phyloP scores from a whole-genome alignment of 2,329 filamentous ascomycete genomes.

The Magnaporthales sp. region DNA sequence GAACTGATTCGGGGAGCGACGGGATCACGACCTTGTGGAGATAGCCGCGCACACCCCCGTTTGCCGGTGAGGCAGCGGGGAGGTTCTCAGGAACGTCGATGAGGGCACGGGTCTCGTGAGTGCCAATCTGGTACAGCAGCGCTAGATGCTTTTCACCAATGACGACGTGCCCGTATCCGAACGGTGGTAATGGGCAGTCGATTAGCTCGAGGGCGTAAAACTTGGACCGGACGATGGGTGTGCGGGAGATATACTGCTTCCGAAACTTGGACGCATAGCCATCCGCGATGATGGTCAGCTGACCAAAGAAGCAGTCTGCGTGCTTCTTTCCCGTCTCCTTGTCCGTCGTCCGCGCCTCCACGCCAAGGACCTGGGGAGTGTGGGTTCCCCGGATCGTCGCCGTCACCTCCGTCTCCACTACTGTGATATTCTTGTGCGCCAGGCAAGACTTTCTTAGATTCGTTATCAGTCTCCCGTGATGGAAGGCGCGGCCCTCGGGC shows the following conservation, averaged over 20 bases:
- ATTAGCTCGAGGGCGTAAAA: slow-evolving; percentile 93
- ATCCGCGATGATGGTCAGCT: slow-evolving; percentile 82
- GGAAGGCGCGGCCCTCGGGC: slow-evolving; percentile 74
- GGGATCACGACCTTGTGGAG: slow-evolving; percentile 70
- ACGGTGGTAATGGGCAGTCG: slow-evolving; percentile 69
- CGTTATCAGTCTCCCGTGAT: slow-evolving; percentile 89
- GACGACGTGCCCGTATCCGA: slow-evolving; percentile 77
- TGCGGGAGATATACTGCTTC: slow-evolving; percentile 61
- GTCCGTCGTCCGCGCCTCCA: slow-evolving; percentile 61
- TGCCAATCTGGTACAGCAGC: slow-evolving; percentile 93
- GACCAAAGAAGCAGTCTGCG: slow-evolving; percentile 74
- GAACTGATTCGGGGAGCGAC: slow-evolving; percentile 61
- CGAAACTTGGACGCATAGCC: slow-evolving; percentile 91
- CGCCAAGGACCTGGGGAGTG: slow-evolving; percentile 68
- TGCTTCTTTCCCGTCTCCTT: slow-evolving; percentile 45
- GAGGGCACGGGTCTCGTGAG: slow-evolving; percentile 83
- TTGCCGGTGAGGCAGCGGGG: slow-evolving; percentile 61
- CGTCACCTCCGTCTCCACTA: slow-evolving; percentile 82
- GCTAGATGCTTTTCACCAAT: slow-evolving; percentile 70
- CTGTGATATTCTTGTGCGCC: slow-evolving; percentile 71
- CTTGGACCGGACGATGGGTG: slow-evolving; percentile 68
- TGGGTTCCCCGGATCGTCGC: slow-evolving; percentile 63
- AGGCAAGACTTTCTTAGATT: slow-evolving; percentile 69
- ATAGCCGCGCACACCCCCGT: slow-evolving; percentile 79
- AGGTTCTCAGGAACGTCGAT: slow-evolving; percentile 78